Percentiles rank a stretch among this genome's conserved stretches.
phyloP scores from a whole-genome alignment of 1,284 basidiomycete species.

The Microbotryum silenes-acaulis region DNA sequence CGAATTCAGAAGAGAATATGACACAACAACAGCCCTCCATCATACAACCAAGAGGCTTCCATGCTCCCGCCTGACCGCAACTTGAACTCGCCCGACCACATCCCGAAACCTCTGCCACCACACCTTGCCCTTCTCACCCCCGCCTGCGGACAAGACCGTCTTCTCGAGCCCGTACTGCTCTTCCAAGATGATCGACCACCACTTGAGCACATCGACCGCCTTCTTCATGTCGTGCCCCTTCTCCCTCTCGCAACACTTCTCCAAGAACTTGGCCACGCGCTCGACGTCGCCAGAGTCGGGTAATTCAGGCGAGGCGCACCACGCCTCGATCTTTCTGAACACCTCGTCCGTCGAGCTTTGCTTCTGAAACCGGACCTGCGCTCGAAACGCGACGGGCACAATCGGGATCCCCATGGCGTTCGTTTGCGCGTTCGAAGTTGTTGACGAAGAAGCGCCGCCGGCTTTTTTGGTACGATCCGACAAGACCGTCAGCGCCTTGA shows the following conservation, averaged over 20 bases:
- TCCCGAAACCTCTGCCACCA: constrained; percentile 70
- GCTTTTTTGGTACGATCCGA: not conserved
- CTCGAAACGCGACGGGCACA: constrained; percentile 8
- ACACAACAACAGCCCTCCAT: too few species aligned
- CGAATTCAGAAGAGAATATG: not conserved
- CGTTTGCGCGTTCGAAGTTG: not conserved
- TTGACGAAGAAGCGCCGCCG: not conserved
- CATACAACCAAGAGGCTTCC: constrained; percentile 4
- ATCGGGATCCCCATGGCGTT: constrained; percentile 15
- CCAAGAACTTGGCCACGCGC: constrained; percentile 60
- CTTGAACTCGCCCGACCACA: constrained; percentile 49
- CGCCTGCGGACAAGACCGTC: not conserved
- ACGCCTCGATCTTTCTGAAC: constrained; percentile 57
- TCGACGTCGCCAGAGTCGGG: constrained; percentile 56
- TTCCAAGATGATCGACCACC: constrained; percentile 51
- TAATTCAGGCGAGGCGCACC: constrained; percentile 54
- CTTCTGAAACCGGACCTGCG: constrained; percentile 46
- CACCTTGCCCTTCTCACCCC: constrained; percentile 39
- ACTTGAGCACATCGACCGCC: constrained; percentile 60
- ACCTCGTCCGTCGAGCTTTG: constrained; percentile 60
- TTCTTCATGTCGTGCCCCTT: constrained; percentile 59
- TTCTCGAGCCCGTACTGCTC: constrained; percentile 31
- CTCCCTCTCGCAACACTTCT: constrained; percentile 50
- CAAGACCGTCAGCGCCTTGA: not conserved
- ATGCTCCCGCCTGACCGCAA: constrained; percentile 18